A percentile compares a stretch with the other conserved stretches of the same genome.
Evolutionary conservation across 2,329 filamentous ascomycete species (phyloP).

Genomic region (Cercospora sojina): DNA sequence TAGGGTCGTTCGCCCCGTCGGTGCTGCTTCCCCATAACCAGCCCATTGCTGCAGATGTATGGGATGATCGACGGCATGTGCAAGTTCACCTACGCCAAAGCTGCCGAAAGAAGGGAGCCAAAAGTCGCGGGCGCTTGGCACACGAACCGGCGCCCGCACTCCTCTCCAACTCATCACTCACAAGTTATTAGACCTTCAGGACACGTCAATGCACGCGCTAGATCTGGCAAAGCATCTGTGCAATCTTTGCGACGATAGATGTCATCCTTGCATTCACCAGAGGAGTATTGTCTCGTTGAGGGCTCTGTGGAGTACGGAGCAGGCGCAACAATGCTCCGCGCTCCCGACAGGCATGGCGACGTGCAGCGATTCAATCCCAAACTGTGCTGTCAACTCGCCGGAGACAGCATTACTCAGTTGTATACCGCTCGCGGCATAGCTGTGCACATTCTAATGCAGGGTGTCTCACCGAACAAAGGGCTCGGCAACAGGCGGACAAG

Average conservation of each 20-base stretch:
- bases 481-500: not conserved
- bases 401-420: not conserved
- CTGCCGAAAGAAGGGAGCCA: not conserved
- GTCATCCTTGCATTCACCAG: not conserved
- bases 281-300: not conserved
- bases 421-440: not conserved
- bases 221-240: not conserved
- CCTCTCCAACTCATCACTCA: not conserved
- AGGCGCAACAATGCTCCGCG: not conserved
- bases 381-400: not conserved
- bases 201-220: not conserved
- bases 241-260: not conserved
- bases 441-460: not conserved
- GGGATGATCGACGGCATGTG: not conserved
- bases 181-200: not conserved
- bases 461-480: not conserved
- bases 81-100: not conserved
- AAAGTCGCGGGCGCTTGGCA: not conserved
- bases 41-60: conserved; percentile 50
- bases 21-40: conserved; percentile 56
- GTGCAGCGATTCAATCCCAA: not conserved
- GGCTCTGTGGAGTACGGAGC: too few relatives aligned
- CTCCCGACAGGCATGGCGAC: not conserved
- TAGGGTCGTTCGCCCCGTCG: conserved; percentile 59
- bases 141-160: not conserved